Percentiles rank a stretch among this genome's conserved stretches.
These are phyloP conservation scores for Phlebopus sp. DNA, from an alignment of 1,284 basidiomycete species.

Conservation along the genomic window DNA sequence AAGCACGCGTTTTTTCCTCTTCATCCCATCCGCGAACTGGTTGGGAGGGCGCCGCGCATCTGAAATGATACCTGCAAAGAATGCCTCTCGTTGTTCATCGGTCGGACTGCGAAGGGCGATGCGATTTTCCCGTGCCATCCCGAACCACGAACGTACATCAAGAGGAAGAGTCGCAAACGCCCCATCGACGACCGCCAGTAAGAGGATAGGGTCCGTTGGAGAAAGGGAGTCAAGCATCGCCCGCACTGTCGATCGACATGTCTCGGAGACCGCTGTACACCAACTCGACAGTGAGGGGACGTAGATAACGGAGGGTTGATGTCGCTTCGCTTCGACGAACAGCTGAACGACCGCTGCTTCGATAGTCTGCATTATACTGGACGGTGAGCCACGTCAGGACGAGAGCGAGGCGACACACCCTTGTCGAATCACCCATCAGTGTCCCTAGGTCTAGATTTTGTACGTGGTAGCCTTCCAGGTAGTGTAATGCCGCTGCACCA, in stretches of 20 bases:
- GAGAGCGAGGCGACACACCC: conserved; percentile 48
- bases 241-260: conserved; percentile 80
- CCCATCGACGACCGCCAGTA: conserved; percentile 88
- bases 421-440: conserved; percentile 85
- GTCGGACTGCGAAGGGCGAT: conserved; percentile 59
- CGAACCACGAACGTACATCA: conserved; percentile 94
- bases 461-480: conserved; percentile 94
- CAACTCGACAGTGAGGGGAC: conserved; percentile 89
- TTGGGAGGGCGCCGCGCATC: conserved; percentile 77
- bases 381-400: conserved; percentile 2
- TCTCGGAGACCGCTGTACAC: conserved; percentile 84
- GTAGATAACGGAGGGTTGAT: conserved; percentile 95
- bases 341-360: conserved; percentile 95
- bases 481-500: conserved; percentile 88
- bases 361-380: conserved; percentile 54
- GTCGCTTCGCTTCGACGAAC: conserved; percentile 97
- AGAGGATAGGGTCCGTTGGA: conserved; percentile 88
- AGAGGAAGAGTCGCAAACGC: conserved; percentile 66
- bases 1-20: conserved; percentile 79
- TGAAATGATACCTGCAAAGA: conserved; percentile 75
- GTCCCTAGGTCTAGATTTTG: conserved; percentile 92
- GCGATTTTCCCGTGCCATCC: conserved; percentile 72
- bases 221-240: conserved; percentile 89
- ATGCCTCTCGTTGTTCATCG: conserved; percentile 60
- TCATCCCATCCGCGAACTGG: conserved; percentile 89